phyloP scores from a whole-genome alignment of 305 asterid genomes.

The Rubia peregrina region DNA sequence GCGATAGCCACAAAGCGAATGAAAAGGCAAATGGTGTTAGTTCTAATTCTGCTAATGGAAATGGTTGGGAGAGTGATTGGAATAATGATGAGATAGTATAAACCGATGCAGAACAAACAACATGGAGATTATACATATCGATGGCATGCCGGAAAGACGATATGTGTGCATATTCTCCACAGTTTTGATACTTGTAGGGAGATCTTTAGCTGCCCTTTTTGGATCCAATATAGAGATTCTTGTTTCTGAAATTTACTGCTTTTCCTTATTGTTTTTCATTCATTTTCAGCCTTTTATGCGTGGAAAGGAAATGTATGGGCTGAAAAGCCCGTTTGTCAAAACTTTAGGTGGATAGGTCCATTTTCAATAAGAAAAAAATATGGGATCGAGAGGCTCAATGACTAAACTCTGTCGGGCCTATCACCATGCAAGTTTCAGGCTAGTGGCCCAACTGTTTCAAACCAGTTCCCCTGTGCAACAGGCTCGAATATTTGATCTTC shows the following conservation, averaged over 20 bases:
- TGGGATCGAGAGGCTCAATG: no score
- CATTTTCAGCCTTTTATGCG: neutral
- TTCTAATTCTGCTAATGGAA: slow-evolving; percentile 28
- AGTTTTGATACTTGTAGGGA: slow-evolving; percentile 11
- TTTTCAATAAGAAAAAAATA: no score
- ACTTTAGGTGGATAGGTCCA: no score
- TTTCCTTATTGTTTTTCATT: neutral
- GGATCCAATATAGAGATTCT: neutral
- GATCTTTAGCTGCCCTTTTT: neutral
- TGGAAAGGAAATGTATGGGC: neutral
- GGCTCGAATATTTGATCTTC: neutral
- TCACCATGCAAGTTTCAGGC: neutral
- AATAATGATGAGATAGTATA: slow-evolving; percentile 19
- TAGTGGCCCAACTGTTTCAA: neutral
- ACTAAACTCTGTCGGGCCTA: neutral
- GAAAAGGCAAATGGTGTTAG: slow-evolving; percentile 28
- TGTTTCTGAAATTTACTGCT: neutral
- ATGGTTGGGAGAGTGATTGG: slow-evolving; percentile 35
- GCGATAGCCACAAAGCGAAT: slow-evolving; percentile 19
- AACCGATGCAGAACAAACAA: slow-evolving; percentile 4
- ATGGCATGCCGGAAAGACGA: neutral
- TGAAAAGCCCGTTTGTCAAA: neutral
- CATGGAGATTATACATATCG: neutral
- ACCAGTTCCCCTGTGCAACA: neutral
- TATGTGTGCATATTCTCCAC: neutral